These are phyloP conservation scores for Aspergillus sparsus DNA, from an alignment of 495 filamentous ascomycete genomes.

Conservation along the genomic window DNA sequence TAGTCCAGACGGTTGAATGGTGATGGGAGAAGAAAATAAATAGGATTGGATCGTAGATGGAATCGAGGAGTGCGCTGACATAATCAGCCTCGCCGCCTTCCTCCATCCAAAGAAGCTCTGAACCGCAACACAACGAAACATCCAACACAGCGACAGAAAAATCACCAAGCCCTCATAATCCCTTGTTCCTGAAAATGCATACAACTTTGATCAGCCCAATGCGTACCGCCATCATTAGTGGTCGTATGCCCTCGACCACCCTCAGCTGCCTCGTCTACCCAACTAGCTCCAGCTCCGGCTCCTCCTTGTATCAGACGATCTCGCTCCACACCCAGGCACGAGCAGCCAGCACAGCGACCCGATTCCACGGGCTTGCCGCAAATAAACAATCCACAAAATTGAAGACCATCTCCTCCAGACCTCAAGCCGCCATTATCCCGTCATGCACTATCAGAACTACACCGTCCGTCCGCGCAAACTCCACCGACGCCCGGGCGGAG, in stretches of 20 bases:
- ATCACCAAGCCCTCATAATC: neutral
- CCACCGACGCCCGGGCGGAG: conserved; percentile 35
- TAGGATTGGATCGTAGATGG: too few relatives aligned
- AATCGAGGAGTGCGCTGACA: too few relatives aligned
- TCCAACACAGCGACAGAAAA: conserved; percentile 8
- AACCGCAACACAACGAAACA: conserved; percentile 18
- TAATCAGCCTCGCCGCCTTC: too few relatives aligned
- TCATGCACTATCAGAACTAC: conserved; percentile 35
- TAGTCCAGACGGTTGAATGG: too few relatives aligned
- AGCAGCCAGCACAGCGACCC: conserved; percentile 22
- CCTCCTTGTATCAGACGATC: conserved; percentile 25
- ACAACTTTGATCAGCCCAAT: conserved; percentile 30
- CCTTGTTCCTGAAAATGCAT: conserved; percentile 26
- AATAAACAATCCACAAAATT: conserved; percentile 12
- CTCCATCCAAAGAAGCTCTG: conserved; percentile 3
- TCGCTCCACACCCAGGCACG: conserved; percentile 21
- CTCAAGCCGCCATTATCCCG: conserved; percentile 23
- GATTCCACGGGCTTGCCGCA: conserved; percentile 1
- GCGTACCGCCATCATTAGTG: conserved; percentile 33
- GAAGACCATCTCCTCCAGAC: conserved; percentile 23
- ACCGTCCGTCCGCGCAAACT: conserved; percentile 37
- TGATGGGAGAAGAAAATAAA: too few relatives aligned
- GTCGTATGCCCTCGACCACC: conserved; percentile 28
- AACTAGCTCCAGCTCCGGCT: conserved; percentile 9
- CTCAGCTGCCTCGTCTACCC: conserved; percentile 27